Evolutionary conservation across 169 alveolate species (phyloP).

Genomic region (Toxoplasma gondii): DNA sequence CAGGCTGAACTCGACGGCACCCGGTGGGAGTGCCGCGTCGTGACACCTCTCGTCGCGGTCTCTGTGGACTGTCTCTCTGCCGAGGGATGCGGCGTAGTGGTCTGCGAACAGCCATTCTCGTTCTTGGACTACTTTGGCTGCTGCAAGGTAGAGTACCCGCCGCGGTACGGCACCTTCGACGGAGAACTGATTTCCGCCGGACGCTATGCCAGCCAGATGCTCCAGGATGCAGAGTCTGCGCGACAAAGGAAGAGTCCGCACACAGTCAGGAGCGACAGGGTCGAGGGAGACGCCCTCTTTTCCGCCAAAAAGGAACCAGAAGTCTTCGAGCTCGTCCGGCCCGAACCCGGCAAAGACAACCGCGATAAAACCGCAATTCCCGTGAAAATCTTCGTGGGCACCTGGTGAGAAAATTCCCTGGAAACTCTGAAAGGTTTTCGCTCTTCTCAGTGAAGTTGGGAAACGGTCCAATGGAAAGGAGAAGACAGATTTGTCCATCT

Average conservation of each 20-base stretch:
- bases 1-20: neutral
- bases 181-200: neutral
- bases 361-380: neutral
- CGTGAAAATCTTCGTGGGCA: conserved; percentile 1
- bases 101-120: conserved; percentile 41
- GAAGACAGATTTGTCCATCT: too few species aligned
- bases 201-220: neutral
- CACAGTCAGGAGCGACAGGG: neutral
- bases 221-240: neutral
- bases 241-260: neutral
- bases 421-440: too few species aligned
- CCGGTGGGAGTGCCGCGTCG: conserved; percentile 65
- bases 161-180: neutral
- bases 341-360: conserved; percentile 15
- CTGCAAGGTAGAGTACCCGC: conserved; percentile 45
- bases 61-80: conserved; percentile 45
- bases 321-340: neutral
- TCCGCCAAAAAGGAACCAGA: neutral
- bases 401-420: neutral
- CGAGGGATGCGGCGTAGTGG: conserved; percentile 58
- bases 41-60: conserved; percentile 46
- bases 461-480: too few species aligned
- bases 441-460: too few species aligned
- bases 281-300: too few species aligned
- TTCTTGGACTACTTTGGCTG: conserved; percentile 24